Conservation (phyloP, 139 green algal species). For the Ettlia oleoabundans region DNA sequence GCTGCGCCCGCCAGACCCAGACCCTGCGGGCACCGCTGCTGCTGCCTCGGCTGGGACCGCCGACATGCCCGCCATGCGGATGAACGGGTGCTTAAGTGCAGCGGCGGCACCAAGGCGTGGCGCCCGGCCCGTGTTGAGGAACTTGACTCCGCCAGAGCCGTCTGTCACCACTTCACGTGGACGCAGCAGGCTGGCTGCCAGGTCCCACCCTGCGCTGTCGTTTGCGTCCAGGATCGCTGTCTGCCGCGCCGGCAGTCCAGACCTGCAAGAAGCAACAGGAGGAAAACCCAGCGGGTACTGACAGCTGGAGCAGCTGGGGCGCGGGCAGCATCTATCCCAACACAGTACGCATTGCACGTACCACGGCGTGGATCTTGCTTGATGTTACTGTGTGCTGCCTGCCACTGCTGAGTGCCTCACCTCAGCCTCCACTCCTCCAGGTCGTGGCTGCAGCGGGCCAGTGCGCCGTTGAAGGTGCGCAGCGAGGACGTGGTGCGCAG, state of each 20-base stretch:
- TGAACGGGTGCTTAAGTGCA: conserved; percentile 63
- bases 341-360: no score
- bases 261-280: no score
- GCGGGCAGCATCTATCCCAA: no score
- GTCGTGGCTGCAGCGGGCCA: conserved; percentile 72
- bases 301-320: no score
- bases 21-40: not conserved
- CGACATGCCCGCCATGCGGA: conserved; percentile 18
- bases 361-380: not conserved
- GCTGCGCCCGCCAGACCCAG: conserved; percentile 1
- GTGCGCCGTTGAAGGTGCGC: conserved; percentile 64
- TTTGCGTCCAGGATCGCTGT: conserved; percentile 80
- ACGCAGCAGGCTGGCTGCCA: conserved; percentile 67
- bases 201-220: conserved; percentile 68
- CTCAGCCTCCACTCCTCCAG: conserved; percentile 71
- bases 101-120: conserved; percentile 46
- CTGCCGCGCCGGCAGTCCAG: conserved; percentile 55
- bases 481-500: conserved; percentile 70
- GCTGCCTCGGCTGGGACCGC: not conserved
- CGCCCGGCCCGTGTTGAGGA: conserved; percentile 48
- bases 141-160: conserved; percentile 58
- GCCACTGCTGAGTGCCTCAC: no score
- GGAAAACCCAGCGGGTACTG: no score
- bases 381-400: not conserved
- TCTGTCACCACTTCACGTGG: conserved; percentile 53